Evolutionary conservation across 2,329 filamentous ascomycete genomes (phyloP).

Genomic region (Ophiocordyceps polyrhachis-furcata): DNA sequence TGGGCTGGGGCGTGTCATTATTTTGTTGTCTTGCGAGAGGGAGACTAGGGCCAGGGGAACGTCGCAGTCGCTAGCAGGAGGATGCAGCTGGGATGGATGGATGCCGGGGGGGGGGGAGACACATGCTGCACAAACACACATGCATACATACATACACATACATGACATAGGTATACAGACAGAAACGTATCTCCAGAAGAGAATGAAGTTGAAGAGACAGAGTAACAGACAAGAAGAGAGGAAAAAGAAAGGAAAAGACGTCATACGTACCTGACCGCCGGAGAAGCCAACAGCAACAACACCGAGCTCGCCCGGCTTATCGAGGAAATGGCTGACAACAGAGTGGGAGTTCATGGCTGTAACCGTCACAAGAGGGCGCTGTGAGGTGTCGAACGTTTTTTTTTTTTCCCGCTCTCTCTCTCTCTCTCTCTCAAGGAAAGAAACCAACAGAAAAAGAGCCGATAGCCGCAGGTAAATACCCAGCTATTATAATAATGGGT

Average conservation of each 20-base stretch:
- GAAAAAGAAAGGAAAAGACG: not conserved
- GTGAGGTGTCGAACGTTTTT: not conserved
- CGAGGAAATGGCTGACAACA: conserved; percentile 55
- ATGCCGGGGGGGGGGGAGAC: not conserved
- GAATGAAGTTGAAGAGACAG: not conserved
- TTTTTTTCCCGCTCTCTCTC: too few species aligned
- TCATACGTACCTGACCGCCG: conserved; percentile 84
- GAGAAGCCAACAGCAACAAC: conserved; percentile 93
- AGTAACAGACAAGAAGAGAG: too few species aligned
- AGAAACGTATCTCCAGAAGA: too few species aligned
- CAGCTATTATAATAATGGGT: too few species aligned
- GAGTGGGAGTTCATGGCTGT: conserved; percentile 31
- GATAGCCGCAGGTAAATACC: not conserved
- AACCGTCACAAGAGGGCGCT: not conserved
- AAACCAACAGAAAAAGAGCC: not conserved
- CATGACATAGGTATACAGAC: too few species aligned
- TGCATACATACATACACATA: too few species aligned
- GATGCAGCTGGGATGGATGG: not conserved
- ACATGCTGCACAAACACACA: too few species aligned
- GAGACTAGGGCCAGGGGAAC: not conserved
- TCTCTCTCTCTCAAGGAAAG: too few species aligned
- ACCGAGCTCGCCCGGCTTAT: conserved; percentile 61
- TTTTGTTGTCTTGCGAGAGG: not conserved
- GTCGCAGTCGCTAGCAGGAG: not conserved
- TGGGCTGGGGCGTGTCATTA: conserved; percentile 39